Evolutionary conservation across 2,329 filamentous ascomycete species (phyloP), one percentile per base, ranked within the genome.

Genomic region (Arthrinium puccinioides): DNA sequence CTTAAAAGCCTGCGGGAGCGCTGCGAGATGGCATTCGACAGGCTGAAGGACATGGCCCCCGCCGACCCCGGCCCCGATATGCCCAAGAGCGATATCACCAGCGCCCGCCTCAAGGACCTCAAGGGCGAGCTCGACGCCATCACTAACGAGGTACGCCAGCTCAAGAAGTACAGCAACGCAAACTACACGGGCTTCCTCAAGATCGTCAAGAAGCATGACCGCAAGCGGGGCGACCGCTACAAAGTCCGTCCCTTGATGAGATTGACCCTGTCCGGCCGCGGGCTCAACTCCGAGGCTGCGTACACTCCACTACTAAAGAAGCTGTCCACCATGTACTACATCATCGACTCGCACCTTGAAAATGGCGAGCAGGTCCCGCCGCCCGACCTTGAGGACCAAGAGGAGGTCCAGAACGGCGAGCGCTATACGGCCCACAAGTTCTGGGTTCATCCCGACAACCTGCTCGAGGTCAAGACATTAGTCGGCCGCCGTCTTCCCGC

Each of bases 101-200:
- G 59, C n/a, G 54, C 66, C 44, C 56, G 76, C 53, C 67, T 94
- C 36, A 78, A 80, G 47, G 76, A 86, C 50, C 79, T 90, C 26
- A 73, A 92, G 54, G 62, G 69, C 32, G 87, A 96, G 66, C 75
- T 97, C 39, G 90, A 97, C 60, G 64, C 66, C 37, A 92, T 97
- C 61, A 92, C 86, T 23, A 86, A 87, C 57, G 87, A 96, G 62
- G 82, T 94, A 54, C 90, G 84, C 59, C 86, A 94, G 68, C 74
- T 98, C 49, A 92, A 95, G 64, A 92, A 87, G 61, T 98, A 92
- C 66, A 92, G 87, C 62, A 85, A 83, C 46, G 82, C 96, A 67
- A 98, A 98, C 67, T 98, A 96, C 63, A 95, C 92, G 6, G 92
- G 88, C 32, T 95, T 97, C 63, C 75, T 96, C 56, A 98, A 98